Evolutionary conservation across 441 rosid genomes (phyloP), one percentile per base, ranked within the genome.

Genomic region (Adansonia grandidieri): DNA sequence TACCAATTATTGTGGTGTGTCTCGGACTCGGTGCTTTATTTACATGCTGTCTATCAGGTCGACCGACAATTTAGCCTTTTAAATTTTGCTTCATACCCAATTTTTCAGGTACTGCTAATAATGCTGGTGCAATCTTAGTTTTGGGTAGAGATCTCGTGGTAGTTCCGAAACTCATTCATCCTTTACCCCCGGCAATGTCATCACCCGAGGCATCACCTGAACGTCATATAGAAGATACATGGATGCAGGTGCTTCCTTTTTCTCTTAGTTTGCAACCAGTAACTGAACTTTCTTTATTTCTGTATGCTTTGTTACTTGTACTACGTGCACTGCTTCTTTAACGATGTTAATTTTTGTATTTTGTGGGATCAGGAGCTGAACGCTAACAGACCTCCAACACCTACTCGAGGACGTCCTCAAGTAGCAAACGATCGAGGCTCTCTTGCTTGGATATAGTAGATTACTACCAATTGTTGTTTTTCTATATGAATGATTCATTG

Each of bases 101-200:
- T 58, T 80, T 74, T 75, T 71, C 84, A 96, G 99, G 99, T 73
- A 96, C 98, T 32, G 99, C 99, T 56, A 96, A 94, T 80, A 96
- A 96, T 79, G 99, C 98, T 0, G 99, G 99, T 67, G 99, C 99
- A 57, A 96, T 96, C 82, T 90, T 96, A 80, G 99, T 96, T 67
- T 84, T 96, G 87, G 99, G 99, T 69, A 92, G 99, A 90, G 99
- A 96, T 81, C 98, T 96, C 1, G 99, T 96, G 56, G 98, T 96
- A 85, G 99, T 94, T 80, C 99, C 98, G 1, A 94, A 96, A 84
- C 92, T 94, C 44, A 94, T 96, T 73, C 99, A 96, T 89, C 99
- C 98, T 67, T 58, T 96, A 37, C 99, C 98, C 71, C 99, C 99
- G 17, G 93, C 97, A 22, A 81, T 90, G 66, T 85, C 97, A 71